phyloP scores from a whole-genome alignment of 2,329 filamentous ascomycete genomes.

The Cordyceps javanica region DNA sequence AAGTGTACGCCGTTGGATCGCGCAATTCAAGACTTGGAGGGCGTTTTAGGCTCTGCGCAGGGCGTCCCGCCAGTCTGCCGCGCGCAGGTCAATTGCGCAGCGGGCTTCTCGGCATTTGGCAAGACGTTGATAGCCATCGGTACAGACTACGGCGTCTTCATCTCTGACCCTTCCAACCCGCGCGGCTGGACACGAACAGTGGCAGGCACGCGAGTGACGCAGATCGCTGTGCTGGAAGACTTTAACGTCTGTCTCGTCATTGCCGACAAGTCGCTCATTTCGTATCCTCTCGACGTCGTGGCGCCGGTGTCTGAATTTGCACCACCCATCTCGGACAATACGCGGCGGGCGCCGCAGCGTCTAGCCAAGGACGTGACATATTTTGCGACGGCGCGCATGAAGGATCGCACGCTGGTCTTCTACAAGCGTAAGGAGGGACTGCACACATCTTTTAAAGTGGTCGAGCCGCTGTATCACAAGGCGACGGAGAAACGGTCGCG shows the following conservation, averaged over 20 bases:
- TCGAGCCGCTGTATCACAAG: conserved; percentile 93
- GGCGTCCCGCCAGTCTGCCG: conserved; percentile 74
- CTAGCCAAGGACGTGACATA: conserved; percentile 92
- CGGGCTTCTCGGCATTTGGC: conserved; percentile 77
- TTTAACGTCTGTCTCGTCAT: conserved; percentile 91
- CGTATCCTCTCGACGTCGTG: conserved; percentile 87
- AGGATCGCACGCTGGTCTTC: conserved; percentile 88
- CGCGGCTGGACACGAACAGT: conserved; percentile 88
- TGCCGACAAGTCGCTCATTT: conserved; percentile 83
- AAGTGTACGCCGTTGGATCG: conserved; percentile 86
- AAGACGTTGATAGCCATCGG: conserved; percentile 89
- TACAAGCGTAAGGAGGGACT: conserved; percentile 95
- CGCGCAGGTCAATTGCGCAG: conserved; percentile 86
- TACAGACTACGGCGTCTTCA: conserved; percentile 89
- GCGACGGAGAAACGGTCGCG: conserved; percentile 76
- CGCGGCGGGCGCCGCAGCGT: conserved; percentile 82
- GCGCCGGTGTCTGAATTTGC: conserved; percentile 57
- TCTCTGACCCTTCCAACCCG: conserved; percentile 82
- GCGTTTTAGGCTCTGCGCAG: conserved; percentile 62
- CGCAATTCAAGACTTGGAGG: conserved; percentile 83
- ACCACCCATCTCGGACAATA: conserved; percentile 60
- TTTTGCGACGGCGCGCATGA: conserved; percentile 94
- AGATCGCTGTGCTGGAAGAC: conserved; percentile 91
- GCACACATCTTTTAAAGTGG: conserved; percentile 91
- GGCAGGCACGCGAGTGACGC: conserved; percentile 70